Evolutionary conservation across 805 yeast species (phyloP).

Genomic region (Myxozyma neglecta): DNA sequence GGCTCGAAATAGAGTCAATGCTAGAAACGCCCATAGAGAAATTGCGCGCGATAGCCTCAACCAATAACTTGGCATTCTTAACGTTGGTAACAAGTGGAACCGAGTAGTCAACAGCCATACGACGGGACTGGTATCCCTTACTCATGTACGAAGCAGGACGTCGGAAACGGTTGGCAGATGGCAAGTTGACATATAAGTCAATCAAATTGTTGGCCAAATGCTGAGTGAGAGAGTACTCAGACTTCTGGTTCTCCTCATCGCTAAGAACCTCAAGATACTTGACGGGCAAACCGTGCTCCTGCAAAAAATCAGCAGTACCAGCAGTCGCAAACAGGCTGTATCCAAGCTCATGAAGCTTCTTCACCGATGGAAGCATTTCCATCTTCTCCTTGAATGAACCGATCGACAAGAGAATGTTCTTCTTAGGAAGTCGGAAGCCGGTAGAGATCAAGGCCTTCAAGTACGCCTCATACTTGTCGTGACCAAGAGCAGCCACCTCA

Average conservation of each 20-base stretch:
- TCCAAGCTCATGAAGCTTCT: conserved; percentile 77
- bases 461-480: conserved; percentile 94
- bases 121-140: conserved; percentile 96
- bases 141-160: conserved; percentile 98
- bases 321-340: conserved; percentile 94
- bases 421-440: conserved; percentile 92
- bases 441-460: conserved; percentile 91
- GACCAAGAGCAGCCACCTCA: conserved; percentile 97
- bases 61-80: conserved; percentile 90
- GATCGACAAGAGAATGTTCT: conserved; percentile 86
- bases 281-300: conserved; percentile 91
- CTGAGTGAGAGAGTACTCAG: conserved; percentile 92
- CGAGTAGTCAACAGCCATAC: conserved; percentile 99
- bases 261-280: conserved; percentile 85
- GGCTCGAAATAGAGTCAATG: conserved; percentile 88
- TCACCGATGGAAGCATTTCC: conserved; percentile 86
- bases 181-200: conserved; percentile 93
- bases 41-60: conserved; percentile 76
- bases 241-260: conserved; percentile 55
- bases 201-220: conserved; percentile 95
- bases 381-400: conserved; percentile 97
- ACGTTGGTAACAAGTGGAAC: conserved; percentile 97
- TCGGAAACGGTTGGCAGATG: conserved; percentile 94
- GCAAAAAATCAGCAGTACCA: conserved; percentile 97
- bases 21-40: conserved; percentile 60